Conservation (phyloP, 306 rosid species). For the Myrica gale region DNA sequence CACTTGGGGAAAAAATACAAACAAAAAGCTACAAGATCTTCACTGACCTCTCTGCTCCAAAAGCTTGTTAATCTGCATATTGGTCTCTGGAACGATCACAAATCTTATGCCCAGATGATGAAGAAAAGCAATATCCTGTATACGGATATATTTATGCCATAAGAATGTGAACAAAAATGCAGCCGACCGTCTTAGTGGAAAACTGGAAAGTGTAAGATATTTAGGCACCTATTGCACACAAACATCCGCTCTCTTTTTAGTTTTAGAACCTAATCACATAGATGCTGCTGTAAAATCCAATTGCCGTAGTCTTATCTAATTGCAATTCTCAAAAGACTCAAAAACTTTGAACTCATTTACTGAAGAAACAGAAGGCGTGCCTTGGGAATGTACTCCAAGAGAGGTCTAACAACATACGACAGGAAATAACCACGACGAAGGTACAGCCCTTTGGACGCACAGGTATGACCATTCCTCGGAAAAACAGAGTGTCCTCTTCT, state of each 20-base stretch:
- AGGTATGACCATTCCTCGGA: constrained; percentile 98
- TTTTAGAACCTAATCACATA: constrained; percentile 1
- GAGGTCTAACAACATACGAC: constrained; percentile 61
- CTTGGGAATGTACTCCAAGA: constrained; percentile 77
- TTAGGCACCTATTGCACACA: not conserved
- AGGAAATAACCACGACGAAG: constrained; percentile 77
- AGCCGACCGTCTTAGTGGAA: not conserved
- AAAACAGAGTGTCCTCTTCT: constrained; percentile 78
- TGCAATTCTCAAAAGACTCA: not conserved
- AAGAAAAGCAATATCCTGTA: constrained; percentile 97
- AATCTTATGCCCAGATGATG: constrained; percentile 89
- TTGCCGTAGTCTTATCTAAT: not conserved
- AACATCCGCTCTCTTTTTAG: not conserved
- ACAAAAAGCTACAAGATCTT: constrained; percentile 6
- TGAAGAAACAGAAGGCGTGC: constrained; percentile 35
- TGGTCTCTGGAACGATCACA: constrained; percentile 90
- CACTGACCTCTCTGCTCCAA: constrained; percentile 73
- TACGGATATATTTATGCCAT: constrained; percentile 5
- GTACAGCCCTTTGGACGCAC: constrained; percentile 81
- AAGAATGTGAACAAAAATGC: not conserved
- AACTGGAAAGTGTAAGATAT: not conserved
- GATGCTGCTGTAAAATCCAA: not conserved
- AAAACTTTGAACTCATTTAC: not conserved
- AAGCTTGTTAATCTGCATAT: constrained; percentile 80
- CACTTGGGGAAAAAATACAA: no score